Conservation (phyloP, 1,139 yeast species). For the Geotrichum citri-aurantii region DNA sequence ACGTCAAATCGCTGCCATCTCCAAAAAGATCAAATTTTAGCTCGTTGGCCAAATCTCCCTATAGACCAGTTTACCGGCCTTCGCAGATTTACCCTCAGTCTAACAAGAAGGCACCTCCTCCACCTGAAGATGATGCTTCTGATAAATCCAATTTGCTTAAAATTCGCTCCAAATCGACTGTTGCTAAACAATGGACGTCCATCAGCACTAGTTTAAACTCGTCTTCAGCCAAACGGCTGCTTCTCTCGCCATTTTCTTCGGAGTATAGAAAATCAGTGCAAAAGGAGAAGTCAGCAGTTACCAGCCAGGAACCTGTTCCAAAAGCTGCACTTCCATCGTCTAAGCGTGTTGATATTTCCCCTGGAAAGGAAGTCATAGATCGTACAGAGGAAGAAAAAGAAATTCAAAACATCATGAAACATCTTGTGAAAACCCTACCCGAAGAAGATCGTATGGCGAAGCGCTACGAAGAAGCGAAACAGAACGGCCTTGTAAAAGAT, state of each 20-base stretch:
- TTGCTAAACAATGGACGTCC: slow-evolving; percentile 16
- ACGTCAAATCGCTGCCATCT: neutral
- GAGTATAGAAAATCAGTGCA: slow-evolving; percentile 5
- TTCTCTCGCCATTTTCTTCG: slow-evolving; percentile 14
- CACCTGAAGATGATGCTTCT: neutral
- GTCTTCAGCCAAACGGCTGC: slow-evolving; percentile 13
- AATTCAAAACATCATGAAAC: slow-evolving; percentile 22
- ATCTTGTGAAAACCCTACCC: slow-evolving; percentile 21
- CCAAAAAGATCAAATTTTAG: slow-evolving; percentile 1
- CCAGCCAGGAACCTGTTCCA: neutral
- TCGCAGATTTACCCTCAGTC: slow-evolving; percentile 13
- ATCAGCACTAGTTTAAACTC: slow-evolving; percentile 8
- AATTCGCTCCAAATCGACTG: slow-evolving; percentile 15
- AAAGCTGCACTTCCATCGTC: neutral
- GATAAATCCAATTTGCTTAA: neutral
- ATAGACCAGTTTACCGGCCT: slow-evolving; percentile 13
- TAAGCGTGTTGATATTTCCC: neutral
- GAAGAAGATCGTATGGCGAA: slow-evolving; percentile 18
- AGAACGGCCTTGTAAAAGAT: slow-evolving; percentile 14
- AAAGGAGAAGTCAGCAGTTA: neutral
- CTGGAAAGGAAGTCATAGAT: neutral
- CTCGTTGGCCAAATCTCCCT: slow-evolving; percentile 11
- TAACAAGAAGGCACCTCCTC: slow-evolving; percentile 3
- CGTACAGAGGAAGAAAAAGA: slow-evolving; percentile 17
- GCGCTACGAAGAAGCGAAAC: slow-evolving; percentile 16